Conservation (phyloP, 1,284 basidiomycete genomes). For the Apiotrichum porosum region DNA sequence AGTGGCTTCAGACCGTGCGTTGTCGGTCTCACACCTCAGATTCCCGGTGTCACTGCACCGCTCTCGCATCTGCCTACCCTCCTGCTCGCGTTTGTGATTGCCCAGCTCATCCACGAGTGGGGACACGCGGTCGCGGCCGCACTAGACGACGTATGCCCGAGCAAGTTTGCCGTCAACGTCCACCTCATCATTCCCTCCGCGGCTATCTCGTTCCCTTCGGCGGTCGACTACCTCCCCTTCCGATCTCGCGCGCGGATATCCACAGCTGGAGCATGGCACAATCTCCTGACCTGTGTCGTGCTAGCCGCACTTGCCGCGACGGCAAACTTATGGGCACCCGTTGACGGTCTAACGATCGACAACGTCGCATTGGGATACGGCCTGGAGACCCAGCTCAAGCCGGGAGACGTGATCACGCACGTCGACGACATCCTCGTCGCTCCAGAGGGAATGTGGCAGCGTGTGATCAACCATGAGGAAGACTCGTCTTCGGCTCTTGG, state of each 20-base stretch:
- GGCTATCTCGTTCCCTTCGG: slow-evolving; percentile 34
- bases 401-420: slow-evolving; percentile 37
- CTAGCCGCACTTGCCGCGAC: slow-evolving; percentile 3
- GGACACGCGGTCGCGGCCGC: slow-evolving; percentile 43
- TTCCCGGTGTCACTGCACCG: slow-evolving; percentile 45
- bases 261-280: slow-evolving; percentile 42
- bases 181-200: slow-evolving; percentile 37
- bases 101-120: slow-evolving; percentile 44
- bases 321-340: too few species aligned
- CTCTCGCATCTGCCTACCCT: slow-evolving; percentile 40
- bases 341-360: not conserved
- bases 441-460: slow-evolving; percentile 23
- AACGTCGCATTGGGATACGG: not conserved
- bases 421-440: slow-evolving; percentile 35
- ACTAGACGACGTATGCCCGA: slow-evolving; percentile 35
- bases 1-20: not conserved
- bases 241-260: slow-evolving; percentile 38
- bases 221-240: slow-evolving; percentile 28
- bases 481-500: not conserved
- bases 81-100: slow-evolving; percentile 34
- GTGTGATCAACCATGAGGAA: slow-evolving; percentile 14
- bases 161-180: slow-evolving; percentile 29
- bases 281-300: slow-evolving; percentile 31
- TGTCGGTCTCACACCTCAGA: slow-evolving; percentile 18
- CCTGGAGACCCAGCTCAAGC: slow-evolving; percentile 2